These are phyloP conservation scores for Globisporangium okanoganense DNA, from an alignment of 352 stramenopile genomes.

Conservation along the genomic window DNA sequence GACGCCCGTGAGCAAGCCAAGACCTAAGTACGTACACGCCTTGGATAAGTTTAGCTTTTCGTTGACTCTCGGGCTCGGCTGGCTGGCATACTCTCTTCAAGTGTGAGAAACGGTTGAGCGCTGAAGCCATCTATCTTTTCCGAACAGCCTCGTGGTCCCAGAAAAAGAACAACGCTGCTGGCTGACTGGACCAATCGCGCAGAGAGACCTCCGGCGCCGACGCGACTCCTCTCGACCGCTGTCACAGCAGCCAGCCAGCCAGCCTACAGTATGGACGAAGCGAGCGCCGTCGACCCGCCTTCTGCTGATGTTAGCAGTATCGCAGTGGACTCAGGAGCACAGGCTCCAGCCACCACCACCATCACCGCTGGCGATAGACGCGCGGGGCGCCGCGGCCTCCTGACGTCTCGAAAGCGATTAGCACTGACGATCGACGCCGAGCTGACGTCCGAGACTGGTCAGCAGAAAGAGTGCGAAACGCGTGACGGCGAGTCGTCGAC, in stretches of 20 bases:
- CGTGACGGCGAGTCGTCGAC: conserved; percentile 8
- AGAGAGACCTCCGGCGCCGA: not conserved
- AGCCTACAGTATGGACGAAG: conserved; percentile 3
- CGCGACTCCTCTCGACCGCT: conserved; percentile 1
- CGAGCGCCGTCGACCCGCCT: not conserved
- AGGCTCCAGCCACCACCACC: not conserved
- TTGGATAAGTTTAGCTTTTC: conserved; percentile 7
- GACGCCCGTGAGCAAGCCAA: not conserved
- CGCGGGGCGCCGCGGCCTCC: conserved; percentile 1
- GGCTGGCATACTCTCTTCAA: conserved; percentile 1
- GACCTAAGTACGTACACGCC: not conserved
- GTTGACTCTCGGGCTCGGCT: no score
- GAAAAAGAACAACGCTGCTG: conserved; percentile 1
- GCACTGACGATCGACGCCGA: conserved; percentile 17
- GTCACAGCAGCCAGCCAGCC: conserved; percentile 1
- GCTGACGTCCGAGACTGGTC: conserved; percentile 11
- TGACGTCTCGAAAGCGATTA: conserved; percentile 12
- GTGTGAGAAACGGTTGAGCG: conserved; percentile 6
- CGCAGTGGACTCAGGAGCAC: not conserved
- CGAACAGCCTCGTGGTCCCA: conserved; percentile 2
- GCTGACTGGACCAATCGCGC: conserved; percentile 8
- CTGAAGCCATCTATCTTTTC: conserved; percentile 1
- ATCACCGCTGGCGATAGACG: not conserved
- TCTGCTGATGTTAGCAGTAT: not conserved
- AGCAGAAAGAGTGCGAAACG: conserved; percentile 3